Conservation (phyloP, 139 green algal genomes). For the Chlamydomonas sp. region DNA sequence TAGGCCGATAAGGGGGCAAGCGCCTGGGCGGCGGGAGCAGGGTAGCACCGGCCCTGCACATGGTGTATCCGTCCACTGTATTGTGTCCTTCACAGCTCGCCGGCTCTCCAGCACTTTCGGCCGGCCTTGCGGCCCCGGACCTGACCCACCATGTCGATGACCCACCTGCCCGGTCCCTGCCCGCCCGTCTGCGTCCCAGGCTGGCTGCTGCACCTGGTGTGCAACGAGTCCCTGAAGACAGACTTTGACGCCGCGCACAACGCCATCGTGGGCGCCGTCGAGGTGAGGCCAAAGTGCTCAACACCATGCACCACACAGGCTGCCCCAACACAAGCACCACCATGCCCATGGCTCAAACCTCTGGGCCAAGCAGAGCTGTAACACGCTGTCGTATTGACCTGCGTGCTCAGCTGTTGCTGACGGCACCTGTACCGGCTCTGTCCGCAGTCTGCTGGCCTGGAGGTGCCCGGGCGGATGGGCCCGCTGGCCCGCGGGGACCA, state of each 20-base stretch:
- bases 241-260: constrained; percentile 57
- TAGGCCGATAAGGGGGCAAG: too few species aligned
- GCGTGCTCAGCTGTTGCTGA: background rate
- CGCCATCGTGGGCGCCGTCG: constrained; percentile 46
- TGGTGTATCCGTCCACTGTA: too few species aligned
- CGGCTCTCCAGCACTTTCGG: background rate
- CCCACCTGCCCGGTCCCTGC: background rate
- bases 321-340: background rate
- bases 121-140: background rate
- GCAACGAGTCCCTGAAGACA: constrained; percentile 50
- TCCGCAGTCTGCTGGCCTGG: constrained; percentile 50
- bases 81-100: too few species aligned
- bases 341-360: too few species aligned
- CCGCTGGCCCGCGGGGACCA: constrained; percentile 53
- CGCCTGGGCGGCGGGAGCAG: too few species aligned
- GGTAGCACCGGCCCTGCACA: too few species aligned
- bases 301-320: background rate
- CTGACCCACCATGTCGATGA: background rate
- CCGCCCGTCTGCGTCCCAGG: constrained; percentile 23
- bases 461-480: constrained; percentile 38
- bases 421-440: too few species aligned
- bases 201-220: constrained; percentile 64
- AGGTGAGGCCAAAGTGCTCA: constrained; percentile 34
- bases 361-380: too few species aligned
- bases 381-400: too few species aligned